Evolutionary conservation across 164 flowering plant genomes (phyloP).

Genomic region (Paratinospora sagittata): DNA sequence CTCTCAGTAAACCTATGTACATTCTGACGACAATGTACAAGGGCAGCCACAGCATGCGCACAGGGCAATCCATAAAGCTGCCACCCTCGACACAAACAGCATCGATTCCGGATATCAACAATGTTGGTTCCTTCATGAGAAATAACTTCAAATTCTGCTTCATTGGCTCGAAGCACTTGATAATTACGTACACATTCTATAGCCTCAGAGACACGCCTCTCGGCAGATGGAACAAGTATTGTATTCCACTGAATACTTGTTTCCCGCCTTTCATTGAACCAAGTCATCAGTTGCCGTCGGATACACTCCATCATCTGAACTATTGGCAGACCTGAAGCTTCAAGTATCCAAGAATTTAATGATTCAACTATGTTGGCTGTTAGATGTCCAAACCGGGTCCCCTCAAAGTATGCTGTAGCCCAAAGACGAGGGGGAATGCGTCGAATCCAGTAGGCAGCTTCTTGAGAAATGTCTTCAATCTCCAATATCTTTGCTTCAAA

Average conservation of each 20-base stretch:
- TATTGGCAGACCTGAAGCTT: slow-evolving; percentile 48
- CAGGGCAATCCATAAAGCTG: slow-evolving; percentile 48
- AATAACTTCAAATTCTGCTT: too few relatives aligned
- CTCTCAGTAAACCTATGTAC: slow-evolving; percentile 46
- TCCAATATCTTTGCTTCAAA: slow-evolving; percentile 40
- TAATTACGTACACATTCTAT: too few relatives aligned
- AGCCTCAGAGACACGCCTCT: too few relatives aligned
- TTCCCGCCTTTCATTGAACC: slow-evolving; percentile 49
- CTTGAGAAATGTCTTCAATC: slow-evolving; percentile 42
- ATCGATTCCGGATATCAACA: slow-evolving; percentile 40
- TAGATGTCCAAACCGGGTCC: slow-evolving; percentile 44
- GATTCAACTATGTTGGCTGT: slow-evolving; percentile 43
- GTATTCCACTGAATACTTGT: slow-evolving; percentile 45
- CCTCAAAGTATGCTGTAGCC: slow-evolving; percentile 55
- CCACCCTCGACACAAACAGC: slow-evolving; percentile 46
- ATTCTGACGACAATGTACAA: slow-evolving; percentile 39
- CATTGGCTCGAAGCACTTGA: too few relatives aligned
- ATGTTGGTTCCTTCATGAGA: too few relatives aligned
- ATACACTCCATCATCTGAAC: slow-evolving; percentile 53
- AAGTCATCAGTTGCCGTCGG: slow-evolving; percentile 42
- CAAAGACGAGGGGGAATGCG: slow-evolving; percentile 45
- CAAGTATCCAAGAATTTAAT: slow-evolving; percentile 38
- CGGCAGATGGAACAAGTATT: slow-evolving; percentile 48
- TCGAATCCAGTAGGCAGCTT: slow-evolving; percentile 48
- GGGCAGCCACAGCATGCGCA: slow-evolving; percentile 49